Evolutionary conservation across 2,329 filamentous ascomycete species (phyloP), one percentile per base, ranked within the genome.

Genomic region (Talaromyces rugulosus): DNA sequence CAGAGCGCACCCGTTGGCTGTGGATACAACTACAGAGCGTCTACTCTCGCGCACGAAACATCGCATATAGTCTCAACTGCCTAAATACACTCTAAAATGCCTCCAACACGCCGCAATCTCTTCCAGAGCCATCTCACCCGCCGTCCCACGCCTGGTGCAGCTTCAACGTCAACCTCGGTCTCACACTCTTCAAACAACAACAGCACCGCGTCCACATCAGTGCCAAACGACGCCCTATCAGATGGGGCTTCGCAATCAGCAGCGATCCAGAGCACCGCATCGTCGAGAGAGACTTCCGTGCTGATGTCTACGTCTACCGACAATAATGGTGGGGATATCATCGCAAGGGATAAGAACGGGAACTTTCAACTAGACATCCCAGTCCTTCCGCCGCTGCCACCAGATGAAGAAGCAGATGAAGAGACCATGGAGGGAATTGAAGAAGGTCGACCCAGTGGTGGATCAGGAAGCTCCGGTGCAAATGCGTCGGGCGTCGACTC

Each of bases 391-490:
- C 70, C 72, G 8, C 64, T 71, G 16, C 63, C 75, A 27, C 65
- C 71, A n/a, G 70, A 73, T 14, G 75, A 76, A 31, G 73, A 76
- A 56, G 76, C 70, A 3, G 77, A 78, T 40, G 77, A 75, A 53
- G 63, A 64, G 30, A 66, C 65, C 34, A 71, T 77, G 65, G 78
- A 79, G 50, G 75, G 74, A 28, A 73, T 72, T 16, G 78, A 82
- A 16, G 83, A 84, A 59, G 82, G 82, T 84, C 66, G 70, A 81
- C 81, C 57, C 77, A 77, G 62, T 80, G 28, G 75, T 83, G 54
- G 88, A 31, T 62, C 66, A 87, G 67, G 84, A 87, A 60, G 81
- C 78, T 64, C 79, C 81, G 68, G 85, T 85, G 73, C 82, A 73
- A 83, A 82, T 82, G 78, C 61, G 27, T 52, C 40, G n/a, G 50